phyloP scores from a whole-genome alignment of 352 stramenopile species.

The Globisporangium rhizosaccharum region DNA sequence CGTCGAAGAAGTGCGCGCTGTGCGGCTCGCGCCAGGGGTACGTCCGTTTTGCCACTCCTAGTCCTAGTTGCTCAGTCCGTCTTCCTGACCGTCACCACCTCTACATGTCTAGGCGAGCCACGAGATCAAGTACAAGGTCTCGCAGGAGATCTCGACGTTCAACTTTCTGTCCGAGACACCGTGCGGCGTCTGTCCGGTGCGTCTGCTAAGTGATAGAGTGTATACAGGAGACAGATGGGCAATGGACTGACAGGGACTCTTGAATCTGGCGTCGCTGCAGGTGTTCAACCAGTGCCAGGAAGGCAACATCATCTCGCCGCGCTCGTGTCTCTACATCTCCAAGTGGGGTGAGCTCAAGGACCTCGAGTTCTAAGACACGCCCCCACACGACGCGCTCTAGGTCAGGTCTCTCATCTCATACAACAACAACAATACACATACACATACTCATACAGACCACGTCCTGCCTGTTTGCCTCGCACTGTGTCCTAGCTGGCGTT shows the following conservation, averaged over 20 bases:
- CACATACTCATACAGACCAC: background rate
- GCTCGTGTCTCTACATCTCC: slow-evolving; percentile 88
- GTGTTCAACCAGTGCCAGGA: slow-evolving; percentile 90
- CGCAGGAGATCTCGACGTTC: slow-evolving; percentile 79
- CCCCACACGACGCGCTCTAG: too few species aligned
- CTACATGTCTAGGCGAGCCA: slow-evolving; percentile 41
- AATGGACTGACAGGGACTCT: slow-evolving; percentile 2
- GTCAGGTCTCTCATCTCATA: background rate
- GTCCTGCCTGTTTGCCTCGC: background rate
- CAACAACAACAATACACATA: background rate
- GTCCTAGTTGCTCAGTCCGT: too few species aligned
- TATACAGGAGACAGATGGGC: background rate
- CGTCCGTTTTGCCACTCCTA: slow-evolving; percentile 6
- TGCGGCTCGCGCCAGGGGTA: slow-evolving; percentile 74
- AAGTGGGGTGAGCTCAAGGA: slow-evolving; percentile 90
- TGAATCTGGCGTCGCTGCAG: slow-evolving; percentile 20
- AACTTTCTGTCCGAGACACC: slow-evolving; percentile 88
- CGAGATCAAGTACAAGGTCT: slow-evolving; percentile 87
- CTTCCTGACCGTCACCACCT: background rate
- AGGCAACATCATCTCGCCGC: slow-evolving; percentile 88
- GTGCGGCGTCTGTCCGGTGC: slow-evolving; percentile 84
- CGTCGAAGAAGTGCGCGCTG: slow-evolving; percentile 85
- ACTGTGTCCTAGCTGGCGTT: background rate
- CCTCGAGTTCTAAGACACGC: slow-evolving; percentile 56
- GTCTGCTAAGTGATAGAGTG: slow-evolving; percentile 14